Evolutionary conservation across 768 basidiomycete species (phyloP).

Genomic region (Hydnomerulius pinastri): DNA sequence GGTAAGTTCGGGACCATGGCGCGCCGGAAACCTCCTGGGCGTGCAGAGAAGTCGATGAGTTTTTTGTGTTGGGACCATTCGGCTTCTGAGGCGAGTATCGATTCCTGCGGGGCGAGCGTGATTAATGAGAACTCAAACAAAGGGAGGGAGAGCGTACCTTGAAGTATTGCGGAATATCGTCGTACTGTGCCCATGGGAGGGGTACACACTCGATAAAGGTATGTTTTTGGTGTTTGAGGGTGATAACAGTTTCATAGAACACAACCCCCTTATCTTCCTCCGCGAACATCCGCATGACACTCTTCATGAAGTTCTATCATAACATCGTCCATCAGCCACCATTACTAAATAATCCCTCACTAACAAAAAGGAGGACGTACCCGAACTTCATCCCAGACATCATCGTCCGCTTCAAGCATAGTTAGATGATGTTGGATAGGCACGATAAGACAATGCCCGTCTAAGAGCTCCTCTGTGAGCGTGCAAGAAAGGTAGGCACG

Average conservation of each 20-base stretch:
- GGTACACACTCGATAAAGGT: constrained; percentile 94
- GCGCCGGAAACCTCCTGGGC: constrained; percentile 91
- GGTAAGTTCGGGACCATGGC: constrained; percentile 96
- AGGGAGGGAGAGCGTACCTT: constrained; percentile 47
- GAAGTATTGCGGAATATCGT: constrained; percentile 91
- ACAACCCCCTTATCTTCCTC: constrained; percentile 92
- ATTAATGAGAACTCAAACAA: constrained; percentile 2
- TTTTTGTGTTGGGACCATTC: constrained; percentile 99
- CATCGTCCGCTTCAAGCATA: constrained; percentile 93
- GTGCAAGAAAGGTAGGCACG: constrained; percentile 92
- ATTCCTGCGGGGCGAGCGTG: constrained; percentile 59
- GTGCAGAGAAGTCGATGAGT: constrained; percentile 87
- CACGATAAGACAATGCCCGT: constrained; percentile 93
- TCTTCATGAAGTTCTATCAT: constrained; percentile 88
- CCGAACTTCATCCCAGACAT: constrained; percentile 96
- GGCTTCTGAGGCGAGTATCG: constrained; percentile 86
- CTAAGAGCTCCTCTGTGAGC: constrained; percentile 80
- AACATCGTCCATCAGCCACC: no score
- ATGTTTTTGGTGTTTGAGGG: constrained; percentile 85
- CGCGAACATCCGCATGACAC: constrained; percentile 92
- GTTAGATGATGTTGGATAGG: constrained; percentile 93
- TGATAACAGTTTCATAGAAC: constrained; percentile 93
- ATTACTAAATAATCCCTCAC: no score
- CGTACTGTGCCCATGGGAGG: constrained; percentile 84
- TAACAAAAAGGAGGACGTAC: no score